These are phyloP conservation scores for Polygonum aviculare DNA, from an alignment of 148 eudicot species.

Conservation along the genomic window DNA sequence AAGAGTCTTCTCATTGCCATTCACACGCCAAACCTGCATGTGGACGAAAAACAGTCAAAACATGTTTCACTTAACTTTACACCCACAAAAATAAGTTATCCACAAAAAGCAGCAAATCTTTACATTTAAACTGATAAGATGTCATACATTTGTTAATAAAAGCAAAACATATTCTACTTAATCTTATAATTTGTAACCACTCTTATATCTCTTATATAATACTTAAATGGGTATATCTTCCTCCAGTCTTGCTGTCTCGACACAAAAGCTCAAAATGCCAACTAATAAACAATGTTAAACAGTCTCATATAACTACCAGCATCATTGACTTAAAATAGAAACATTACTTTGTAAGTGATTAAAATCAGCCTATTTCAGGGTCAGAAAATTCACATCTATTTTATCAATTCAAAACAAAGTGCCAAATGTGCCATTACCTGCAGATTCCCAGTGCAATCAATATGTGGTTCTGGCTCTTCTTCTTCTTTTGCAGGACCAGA, in stretches of 20 bases:
- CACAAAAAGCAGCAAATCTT: neutral
- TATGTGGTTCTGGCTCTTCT: conserved; percentile 75
- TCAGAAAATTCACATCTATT: neutral
- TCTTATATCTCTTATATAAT: neutral
- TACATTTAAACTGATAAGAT: neutral
- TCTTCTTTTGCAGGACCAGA: conserved; percentile 59
- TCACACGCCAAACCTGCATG: conserved; percentile 86
- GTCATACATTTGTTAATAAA: neutral
- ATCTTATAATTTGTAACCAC: neutral
- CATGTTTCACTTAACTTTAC: neutral
- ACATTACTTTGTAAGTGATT: neutral
- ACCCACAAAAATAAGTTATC: neutral
- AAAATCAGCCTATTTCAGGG: neutral
- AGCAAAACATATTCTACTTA: neutral
- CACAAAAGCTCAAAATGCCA: neutral
- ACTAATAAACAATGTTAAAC: neutral
- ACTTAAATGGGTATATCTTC: neutral
- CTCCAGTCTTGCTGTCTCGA: neutral
- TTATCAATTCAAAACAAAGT: neutral
- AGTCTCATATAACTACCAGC: neutral
- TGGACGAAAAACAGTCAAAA: conserved; percentile 1
- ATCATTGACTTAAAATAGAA: neutral
- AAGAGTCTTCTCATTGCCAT: conserved; percentile 57
- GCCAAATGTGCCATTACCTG: conserved; percentile 38
- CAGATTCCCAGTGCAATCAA: conserved; percentile 94